Conservation (phyloP, 2,329 filamentous ascomycete genomes). For the Geosmithia morbida region DNA sequence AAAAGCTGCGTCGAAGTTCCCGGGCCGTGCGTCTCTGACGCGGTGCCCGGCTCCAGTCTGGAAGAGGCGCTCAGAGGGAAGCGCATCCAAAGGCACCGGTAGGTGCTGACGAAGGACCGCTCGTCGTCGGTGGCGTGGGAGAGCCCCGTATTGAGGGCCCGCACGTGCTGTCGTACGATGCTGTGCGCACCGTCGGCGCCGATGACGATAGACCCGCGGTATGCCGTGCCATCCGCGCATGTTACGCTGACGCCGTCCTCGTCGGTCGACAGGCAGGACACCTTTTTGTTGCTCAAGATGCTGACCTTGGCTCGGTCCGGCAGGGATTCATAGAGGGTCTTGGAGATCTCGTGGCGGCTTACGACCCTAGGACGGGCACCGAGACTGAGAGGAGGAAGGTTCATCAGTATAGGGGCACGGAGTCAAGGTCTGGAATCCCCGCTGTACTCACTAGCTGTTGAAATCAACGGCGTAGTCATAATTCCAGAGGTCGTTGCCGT, state of each 20-base stretch:
- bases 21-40: constrained; percentile 9
- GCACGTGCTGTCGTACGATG: constrained; percentile 2
- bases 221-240: constrained; percentile 2
- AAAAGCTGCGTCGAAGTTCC: constrained; percentile 11
- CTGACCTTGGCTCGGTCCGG: background rate
- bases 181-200: constrained; percentile 3
- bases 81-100: constrained; percentile 2
- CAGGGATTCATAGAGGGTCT: constrained; percentile 1
- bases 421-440: too few species aligned
- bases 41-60: constrained; percentile 2
- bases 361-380: background rate
- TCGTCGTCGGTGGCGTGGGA: constrained; percentile 1
- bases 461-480: background rate
- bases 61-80: background rate
- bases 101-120: constrained; percentile 1
- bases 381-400: background rate
- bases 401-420: too few species aligned
- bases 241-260: constrained; percentile 1
- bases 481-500: constrained; percentile 9
- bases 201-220: constrained; percentile 2
- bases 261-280: background rate
- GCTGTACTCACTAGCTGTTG: background rate
- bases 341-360: constrained; percentile 2
- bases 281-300: background rate
- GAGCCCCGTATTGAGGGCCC: constrained; percentile 1